A percentile compares a stretch with the other conserved stretches of the same genome.
phyloP scores from a whole-genome alignment of 176 grass and related monocot genomes.

The Aegilops sharonensis region DNA sequence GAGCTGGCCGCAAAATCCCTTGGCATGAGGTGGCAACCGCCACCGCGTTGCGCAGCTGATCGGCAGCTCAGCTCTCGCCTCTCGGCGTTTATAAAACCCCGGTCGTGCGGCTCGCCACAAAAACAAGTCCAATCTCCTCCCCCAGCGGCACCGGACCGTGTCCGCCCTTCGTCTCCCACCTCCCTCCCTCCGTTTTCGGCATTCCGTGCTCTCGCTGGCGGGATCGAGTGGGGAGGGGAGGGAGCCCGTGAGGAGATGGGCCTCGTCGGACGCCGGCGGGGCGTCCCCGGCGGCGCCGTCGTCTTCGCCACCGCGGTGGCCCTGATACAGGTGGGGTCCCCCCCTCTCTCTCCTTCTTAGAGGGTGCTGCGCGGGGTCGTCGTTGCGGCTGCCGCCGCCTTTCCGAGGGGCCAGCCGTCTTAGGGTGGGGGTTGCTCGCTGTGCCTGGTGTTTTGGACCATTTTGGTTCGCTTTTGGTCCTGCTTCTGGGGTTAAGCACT shows the following conservation, averaged over 20 bases:
- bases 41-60: not conserved
- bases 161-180: not conserved
- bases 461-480: constrained; percentile 21
- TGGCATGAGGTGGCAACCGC: not conserved
- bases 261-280: constrained; percentile 26
- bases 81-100: not conserved
- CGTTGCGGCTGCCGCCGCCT: not conserved
- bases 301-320: constrained; percentile 20
- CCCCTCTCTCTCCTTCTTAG: not conserved
- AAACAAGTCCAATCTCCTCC: constrained; percentile 36
- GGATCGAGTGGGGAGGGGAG: constrained; percentile 4
- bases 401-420: not conserved
- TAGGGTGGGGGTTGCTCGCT: not conserved
- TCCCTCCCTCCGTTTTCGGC: constrained; percentile 19
- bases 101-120: not conserved
- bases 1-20: not conserved
- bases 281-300: not conserved
- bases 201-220: constrained; percentile 19
- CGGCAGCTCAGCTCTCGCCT: not conserved
- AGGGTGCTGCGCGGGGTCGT: not conserved
- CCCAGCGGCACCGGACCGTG: not conserved
- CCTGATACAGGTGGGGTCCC: constrained; percentile 32
- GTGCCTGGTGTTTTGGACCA: not conserved
- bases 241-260: constrained; percentile 25
- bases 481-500: constrained; percentile 3